Evolutionary conservation across 2,329 filamentous ascomycete species (phyloP).

Genomic region (Neoscytalidium dimidiatum): DNA sequence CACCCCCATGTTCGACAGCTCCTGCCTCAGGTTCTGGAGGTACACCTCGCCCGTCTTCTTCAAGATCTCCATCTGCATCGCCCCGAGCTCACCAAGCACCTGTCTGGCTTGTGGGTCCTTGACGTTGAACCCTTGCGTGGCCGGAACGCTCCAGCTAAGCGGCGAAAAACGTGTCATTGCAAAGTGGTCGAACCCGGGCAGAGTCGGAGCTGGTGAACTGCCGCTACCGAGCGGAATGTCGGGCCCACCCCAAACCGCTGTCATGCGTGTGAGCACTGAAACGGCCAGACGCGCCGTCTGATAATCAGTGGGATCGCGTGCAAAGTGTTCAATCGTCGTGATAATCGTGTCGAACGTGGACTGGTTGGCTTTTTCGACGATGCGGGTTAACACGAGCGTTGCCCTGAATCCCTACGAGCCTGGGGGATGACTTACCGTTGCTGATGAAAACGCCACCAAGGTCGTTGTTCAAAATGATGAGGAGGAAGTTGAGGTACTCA

Average conservation of each 20-base stretch:
- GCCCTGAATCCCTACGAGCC: neutral
- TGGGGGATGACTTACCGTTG: slow-evolving; percentile 52
- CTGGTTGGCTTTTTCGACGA: slow-evolving; percentile 66
- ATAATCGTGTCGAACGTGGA: slow-evolving; percentile 86
- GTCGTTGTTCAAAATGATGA: slow-evolving; percentile 87
- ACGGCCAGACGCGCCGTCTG: slow-evolving; percentile 75
- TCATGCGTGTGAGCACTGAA: slow-evolving; percentile 79
- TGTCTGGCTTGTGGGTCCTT: slow-evolving; percentile 87
- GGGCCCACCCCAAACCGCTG: slow-evolving; percentile 84
- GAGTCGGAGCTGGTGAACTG: slow-evolving; percentile 34
- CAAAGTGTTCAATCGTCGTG: slow-evolving; percentile 79
- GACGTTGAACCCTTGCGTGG: slow-evolving; percentile 75
- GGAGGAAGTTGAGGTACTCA: slow-evolving; percentile 93
- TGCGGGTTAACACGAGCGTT: neutral
- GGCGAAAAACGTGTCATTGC: slow-evolving; percentile 87
- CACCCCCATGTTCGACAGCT: slow-evolving; percentile 67
- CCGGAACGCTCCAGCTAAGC: slow-evolving; percentile 85
- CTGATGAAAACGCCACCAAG: slow-evolving; percentile 87
- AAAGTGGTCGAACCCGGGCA: slow-evolving; percentile 91
- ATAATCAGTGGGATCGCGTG: slow-evolving; percentile 72
- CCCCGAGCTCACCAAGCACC: slow-evolving; percentile 84
- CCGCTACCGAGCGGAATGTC: slow-evolving; percentile 46
- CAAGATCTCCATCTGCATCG: slow-evolving; percentile 85
- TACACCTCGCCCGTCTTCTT: slow-evolving; percentile 85
- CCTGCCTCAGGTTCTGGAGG: slow-evolving; percentile 65